Base-by-base conservation (phyloP, 164 flowering plant genomes). In the Vitis cinerea region DNA sequence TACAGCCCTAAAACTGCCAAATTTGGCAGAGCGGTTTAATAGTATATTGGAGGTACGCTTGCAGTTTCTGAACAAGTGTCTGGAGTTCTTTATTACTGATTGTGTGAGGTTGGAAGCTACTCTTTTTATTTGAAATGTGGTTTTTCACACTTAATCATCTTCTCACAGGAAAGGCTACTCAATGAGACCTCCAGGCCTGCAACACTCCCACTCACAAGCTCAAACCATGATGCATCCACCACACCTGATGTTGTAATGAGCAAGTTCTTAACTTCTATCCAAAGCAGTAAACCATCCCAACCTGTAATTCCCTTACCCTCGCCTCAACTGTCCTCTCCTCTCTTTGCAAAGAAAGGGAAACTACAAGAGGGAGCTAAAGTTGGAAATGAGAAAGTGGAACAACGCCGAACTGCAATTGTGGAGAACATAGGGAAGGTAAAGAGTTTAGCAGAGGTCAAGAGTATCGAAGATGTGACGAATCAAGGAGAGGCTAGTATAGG, bases 21-120 rank as follows among this genome's bases (percentile, higher is more conserved):
- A 82, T 75, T 79, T 93, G 79, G 98, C 98, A 3, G 98, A 93
- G 68, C 79, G 92, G 13, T 93, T 96, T 82, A 89, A 76, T 75
- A 71, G 59, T 78, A 85, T 93, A 61, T 80, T 93, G 69, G 98
- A 92, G 92, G 99, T 96, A 65, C 54, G 59, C 54, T 30, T 27
- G 62, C 13, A 15, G 12, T 17, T 15, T 8, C n/a, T 16, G 10
- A 9, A 23, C 0, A 15, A 29, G 13, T 10, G 9, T 56, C 31
- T 27, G 44, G 47, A 48, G 51, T 31, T 52, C 49, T 56, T 30
- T 19, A 16, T 37, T 29, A 10, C 50, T 37, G 58, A 4, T 30
- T 29, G 49, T 51, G 12, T 13, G 12, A 12, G 58, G 56, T 53
- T 37, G 27, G 16, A 44, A 44, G 3, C 3, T 3, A 30, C 19